Base-by-base conservation (phyloP, 192 early-diverging fungal species). In the Allomyces macrogynus region DNA sequence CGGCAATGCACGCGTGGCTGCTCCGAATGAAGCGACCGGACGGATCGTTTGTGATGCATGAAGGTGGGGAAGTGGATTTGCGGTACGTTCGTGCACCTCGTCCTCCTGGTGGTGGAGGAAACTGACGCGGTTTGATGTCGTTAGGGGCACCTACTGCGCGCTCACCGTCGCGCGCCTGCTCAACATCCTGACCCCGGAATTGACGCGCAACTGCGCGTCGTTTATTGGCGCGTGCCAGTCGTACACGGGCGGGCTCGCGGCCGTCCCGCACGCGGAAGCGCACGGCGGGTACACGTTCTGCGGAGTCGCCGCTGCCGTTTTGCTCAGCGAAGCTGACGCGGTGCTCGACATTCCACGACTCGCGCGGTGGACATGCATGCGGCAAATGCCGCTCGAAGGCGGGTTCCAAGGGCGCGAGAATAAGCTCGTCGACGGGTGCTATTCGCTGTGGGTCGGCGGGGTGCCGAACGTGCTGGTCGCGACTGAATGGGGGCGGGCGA, bases 361-460 rank as follows among this genome's bases (percentile, higher is more conserved):
- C 44, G 67, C 84, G 78, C 70, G 75, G 49, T 99, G 93, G 93
- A 75, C 86, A 62, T 69, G 71, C 22, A 74, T 72, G 4, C 72
- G 91, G 44, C 95, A 99, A 75, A 85, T 96, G 88, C 70, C 73
- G 27, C 67, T 91, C 24, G 95, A 99, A 76, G 93, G 93, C 60
- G 95, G 95, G 24, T 99, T 95, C 69, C 89, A 89, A 64, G 95
- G 95, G 8, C 77, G 95, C 54, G 87, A 89, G 0, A 99, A 99
- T 73, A 99, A 99, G 75, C 78, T 99, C 0, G 95, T 99, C 0
- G 95, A 99, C 74, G 95, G 93, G 0, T 99, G 95, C 70, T 99
- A 99, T 74, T 90, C 95, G 0, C 92, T 92, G 69, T 99, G 95
- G 95, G 81, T 87, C 32, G 92, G 91, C 10, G 92, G 85, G 10